Conservation (phyloP, 2,329 filamentous ascomycete genomes). For the Davidsoniella australis region DNA sequence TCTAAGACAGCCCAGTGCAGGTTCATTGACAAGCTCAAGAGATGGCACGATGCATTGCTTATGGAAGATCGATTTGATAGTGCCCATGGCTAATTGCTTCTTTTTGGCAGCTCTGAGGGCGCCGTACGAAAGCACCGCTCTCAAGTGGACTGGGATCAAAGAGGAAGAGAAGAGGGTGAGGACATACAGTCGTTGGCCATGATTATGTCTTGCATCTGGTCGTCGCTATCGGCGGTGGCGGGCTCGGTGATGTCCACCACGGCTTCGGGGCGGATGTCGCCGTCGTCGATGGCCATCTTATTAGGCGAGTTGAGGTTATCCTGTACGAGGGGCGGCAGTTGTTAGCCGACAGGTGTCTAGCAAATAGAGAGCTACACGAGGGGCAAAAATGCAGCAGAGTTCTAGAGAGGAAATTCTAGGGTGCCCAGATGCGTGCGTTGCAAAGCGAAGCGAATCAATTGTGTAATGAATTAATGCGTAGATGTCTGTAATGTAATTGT, state of each 20-base stretch:
- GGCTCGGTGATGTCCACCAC: conserved; percentile 6
- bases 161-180: background rate
- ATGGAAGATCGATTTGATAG: too few relatives aligned
- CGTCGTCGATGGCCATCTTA: conserved; percentile 11
- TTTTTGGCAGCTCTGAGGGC: too few relatives aligned
- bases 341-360: background rate
- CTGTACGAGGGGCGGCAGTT: background rate
- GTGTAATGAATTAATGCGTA: background rate
- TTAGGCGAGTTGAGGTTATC: conserved; percentile 3
- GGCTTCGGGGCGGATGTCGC: conserved; percentile 6
- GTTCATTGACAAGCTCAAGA: too few relatives aligned
- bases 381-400: background rate
- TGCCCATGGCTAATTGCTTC: too few relatives aligned
- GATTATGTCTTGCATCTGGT: conserved; percentile 7
- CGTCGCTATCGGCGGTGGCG: conserved; percentile 5
- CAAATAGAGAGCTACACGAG: background rate
- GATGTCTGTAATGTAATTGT: background rate
- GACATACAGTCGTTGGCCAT: conserved; percentile 11
- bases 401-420: background rate
- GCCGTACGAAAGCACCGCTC: background rate
- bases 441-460: background rate
- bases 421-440: background rate
- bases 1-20: too few relatives aligned
- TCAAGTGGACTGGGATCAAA: background rate
- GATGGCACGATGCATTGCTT: too few relatives aligned